Evolutionary conservation across 495 filamentous ascomycete genomes (phyloP), one percentile per base, ranked within the genome.

Genomic region (Penicillium salamii): DNA sequence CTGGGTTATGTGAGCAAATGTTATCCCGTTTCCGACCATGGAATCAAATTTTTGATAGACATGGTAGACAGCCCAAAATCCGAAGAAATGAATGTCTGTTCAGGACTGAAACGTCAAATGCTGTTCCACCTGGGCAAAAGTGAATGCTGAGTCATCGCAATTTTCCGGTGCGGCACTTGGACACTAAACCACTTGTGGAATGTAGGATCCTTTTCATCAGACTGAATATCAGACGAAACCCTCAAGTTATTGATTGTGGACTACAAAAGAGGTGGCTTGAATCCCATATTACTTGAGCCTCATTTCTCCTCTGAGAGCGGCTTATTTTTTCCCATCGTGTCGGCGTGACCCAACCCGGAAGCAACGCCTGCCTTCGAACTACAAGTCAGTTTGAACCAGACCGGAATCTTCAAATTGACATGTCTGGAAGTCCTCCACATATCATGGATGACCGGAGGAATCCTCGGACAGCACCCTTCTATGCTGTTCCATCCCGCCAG

Each of bases 401-500:
- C 17, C 15, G 4, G 15, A 40, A 3, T 7, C 46, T 26, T 32
- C 13, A 1, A 7, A n/a, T 26, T 11, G 28, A 21, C 6, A 39
- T 38, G 18, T 39, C 19, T 17, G 8, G 32, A 18, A 14, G 7
- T 9, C 12, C 15, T n/a, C 13, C 13, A 45, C 7, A 8, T 2
- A 54, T 5, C 26, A 65, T 68, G 61, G 54, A 65, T 17, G 41
- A 53, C 7, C 46, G 48, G 14, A 54, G 58, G 11, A 52, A 41
- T n/a, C 39, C 57, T 8, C 53, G 66, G 53, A 71, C 65, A 7
- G 78, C 80, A 11, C 78, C 80, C 6, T 79, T 77, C 71, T 78
- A 79, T 52, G 34, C 68, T 0, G 72, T 96, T 21, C 90, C 89
- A 2, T 50, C 73, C 26, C 75, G 79, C 34, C 74, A 75, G 15